These are phyloP conservation scores for Cyberlindnera nakhonratchasimensis DNA, from an alignment of 805 yeast species.

Conservation along the genomic window DNA sequence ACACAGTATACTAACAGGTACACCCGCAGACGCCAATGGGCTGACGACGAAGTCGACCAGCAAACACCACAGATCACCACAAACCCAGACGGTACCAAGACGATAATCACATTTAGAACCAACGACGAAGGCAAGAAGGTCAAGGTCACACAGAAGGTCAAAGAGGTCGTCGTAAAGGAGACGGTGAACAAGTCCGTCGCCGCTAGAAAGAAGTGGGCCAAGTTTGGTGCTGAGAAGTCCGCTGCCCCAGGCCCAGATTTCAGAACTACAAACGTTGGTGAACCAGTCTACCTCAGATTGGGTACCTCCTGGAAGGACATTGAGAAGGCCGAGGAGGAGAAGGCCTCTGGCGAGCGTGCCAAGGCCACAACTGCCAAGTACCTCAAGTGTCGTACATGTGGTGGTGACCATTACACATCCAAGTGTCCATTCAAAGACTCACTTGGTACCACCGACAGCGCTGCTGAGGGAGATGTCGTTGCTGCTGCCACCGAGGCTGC, in stretches of 20 bases:
- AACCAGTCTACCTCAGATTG: slow-evolving; percentile 70
- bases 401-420: slow-evolving; percentile 88
- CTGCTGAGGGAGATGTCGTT: slow-evolving; percentile 32
- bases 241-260: slow-evolving; percentile 83
- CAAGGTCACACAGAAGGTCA: slow-evolving; percentile 82
- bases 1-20: not conserved
- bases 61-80: slow-evolving; percentile 65
- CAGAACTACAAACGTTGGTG: slow-evolving; percentile 85
- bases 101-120: slow-evolving; percentile 72
- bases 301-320: slow-evolving; percentile 75
- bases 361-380: slow-evolving; percentile 43
- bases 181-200: slow-evolving; percentile 84
- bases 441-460: slow-evolving; percentile 51
- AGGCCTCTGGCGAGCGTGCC: slow-evolving; percentile 44
- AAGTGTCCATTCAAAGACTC: slow-evolving; percentile 96
- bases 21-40: slow-evolving; percentile 23
- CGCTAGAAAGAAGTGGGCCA: slow-evolving; percentile 81
- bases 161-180: slow-evolving; percentile 72
- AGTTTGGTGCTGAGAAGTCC: slow-evolving; percentile 77
- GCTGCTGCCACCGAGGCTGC: slow-evolving; percentile 41
- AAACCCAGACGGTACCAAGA: slow-evolving; percentile 86
- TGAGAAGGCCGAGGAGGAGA: slow-evolving; percentile 66
- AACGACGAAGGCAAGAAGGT: slow-evolving; percentile 80
- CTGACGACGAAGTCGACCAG: slow-evolving; percentile 56
- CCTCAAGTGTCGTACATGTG: slow-evolving; percentile 83